Base-by-base conservation (phyloP, 163 green algal genomes). In the Prototheca wickerhamii region DNA sequence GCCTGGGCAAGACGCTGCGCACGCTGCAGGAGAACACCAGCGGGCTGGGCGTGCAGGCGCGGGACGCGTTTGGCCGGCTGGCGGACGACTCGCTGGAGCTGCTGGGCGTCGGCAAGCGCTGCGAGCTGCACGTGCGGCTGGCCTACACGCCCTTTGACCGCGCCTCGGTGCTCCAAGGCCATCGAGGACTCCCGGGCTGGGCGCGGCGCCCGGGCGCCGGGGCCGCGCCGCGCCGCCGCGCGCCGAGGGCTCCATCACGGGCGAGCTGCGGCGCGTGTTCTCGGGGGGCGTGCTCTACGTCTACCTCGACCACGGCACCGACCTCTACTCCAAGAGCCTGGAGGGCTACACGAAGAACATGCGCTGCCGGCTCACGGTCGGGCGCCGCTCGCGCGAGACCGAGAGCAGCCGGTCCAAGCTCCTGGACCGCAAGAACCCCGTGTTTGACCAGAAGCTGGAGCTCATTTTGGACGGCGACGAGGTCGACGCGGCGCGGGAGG, bases 401-500 rank as follows among this genome's bases (percentile, higher is more conserved):
- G 55, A 61, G 55, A 18, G 25, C 30, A 44, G 23, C 30, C 25
- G 55, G 15, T 25, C 4, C 7, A 32, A 34, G 30, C 31, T 71
- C 40, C 43, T 65, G n/a, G 31, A 63, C 43, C 34, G 28, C 2
- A 18, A 23, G 29, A 60, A 72, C 37, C 72, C 67, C 5, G 58
- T 79, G 32, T 75, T 79, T 60, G 67, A 75, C 6, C 58, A 75
- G 46, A 61, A 23, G 12, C n/a, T 79, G 0, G 72, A 79, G 46
- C 42, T 79, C 6, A 51, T 74, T 6, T 21, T 79, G 25, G 63
- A 71, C n/a, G 52, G 56, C 26, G 60, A 59, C 43, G 52, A 30
- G 33, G 58, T 65, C 23, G 46, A 33, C 17, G n/a, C n/a, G n/a
- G 23, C 28, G 21, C 26, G 12, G 2, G 68, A 72, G 21, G 15